phyloP scores from a whole-genome alignment of 805 yeast species.

The Candida dajiaensis region DNA sequence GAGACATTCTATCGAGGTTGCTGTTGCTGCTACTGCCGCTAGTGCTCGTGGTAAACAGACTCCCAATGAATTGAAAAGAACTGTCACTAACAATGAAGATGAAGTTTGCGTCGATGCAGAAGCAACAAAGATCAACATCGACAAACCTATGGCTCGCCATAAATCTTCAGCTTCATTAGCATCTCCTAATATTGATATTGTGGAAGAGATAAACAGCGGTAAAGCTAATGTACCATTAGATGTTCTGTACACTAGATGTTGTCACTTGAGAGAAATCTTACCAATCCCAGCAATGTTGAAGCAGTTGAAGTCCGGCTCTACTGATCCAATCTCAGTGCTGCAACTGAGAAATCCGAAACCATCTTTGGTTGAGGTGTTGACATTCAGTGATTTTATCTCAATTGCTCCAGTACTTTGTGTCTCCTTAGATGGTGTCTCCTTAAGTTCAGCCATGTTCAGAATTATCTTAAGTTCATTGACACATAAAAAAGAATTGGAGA shows the following conservation, averaged over 20 bases:
- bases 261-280: slow-evolving; percentile 84
- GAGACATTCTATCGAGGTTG: slow-evolving; percentile 26
- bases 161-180: slow-evolving; percentile 24
- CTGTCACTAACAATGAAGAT: slow-evolving; percentile 29
- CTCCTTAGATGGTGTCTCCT: slow-evolving; percentile 71
- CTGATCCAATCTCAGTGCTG: slow-evolving; percentile 74
- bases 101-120: slow-evolving; percentile 29
- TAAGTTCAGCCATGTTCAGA: slow-evolving; percentile 72
- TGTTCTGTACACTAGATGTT: slow-evolving; percentile 81
- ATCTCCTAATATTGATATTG: slow-evolving; percentile 13
- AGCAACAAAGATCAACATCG: slow-evolving; percentile 33
- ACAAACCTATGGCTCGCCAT: slow-evolving; percentile 38
- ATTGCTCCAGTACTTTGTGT: slow-evolving; percentile 78
- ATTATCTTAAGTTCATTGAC: slow-evolving; percentile 60
- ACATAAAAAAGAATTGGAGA: slow-evolving; percentile 56
- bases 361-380: slow-evolving; percentile 77
- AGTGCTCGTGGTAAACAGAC: slow-evolving; percentile 30
- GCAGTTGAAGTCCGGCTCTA: slow-evolving; percentile 67
- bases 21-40: slow-evolving; percentile 33
- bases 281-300: slow-evolving; percentile 88
- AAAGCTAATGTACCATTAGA: slow-evolving; percentile 44
- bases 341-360: slow-evolving; percentile 84
- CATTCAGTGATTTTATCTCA: slow-evolving; percentile 82
- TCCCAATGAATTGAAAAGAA: slow-evolving; percentile 26
- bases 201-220: slow-evolving; percentile 22